Conservation (phyloP, 1,284 basidiomycete species). For the Coriolopsis trogii region DNA sequence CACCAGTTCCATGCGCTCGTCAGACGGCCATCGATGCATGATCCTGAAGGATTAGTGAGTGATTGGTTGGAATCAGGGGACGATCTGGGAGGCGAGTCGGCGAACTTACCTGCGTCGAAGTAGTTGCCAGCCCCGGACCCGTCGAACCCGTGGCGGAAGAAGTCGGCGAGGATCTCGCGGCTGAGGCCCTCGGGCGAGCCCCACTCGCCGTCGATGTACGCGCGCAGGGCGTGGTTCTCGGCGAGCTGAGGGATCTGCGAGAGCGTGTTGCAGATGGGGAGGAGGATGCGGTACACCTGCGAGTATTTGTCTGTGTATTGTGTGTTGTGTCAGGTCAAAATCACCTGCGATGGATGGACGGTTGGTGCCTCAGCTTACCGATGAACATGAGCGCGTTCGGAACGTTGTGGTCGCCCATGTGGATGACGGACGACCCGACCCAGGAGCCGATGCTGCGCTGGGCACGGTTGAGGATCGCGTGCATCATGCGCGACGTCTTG, state of each 20-base stretch:
- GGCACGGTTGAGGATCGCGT: constrained; percentile 76
- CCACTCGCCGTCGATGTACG: constrained; percentile 81
- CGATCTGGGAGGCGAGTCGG: no score
- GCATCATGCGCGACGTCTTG: constrained; percentile 85
- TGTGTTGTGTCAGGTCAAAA: no score
- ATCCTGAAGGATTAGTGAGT: constrained; percentile 30
- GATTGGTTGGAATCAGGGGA: no score
- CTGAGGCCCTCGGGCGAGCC: constrained; percentile 69
- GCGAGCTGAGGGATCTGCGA: constrained; percentile 67
- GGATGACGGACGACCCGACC: constrained; percentile 64
- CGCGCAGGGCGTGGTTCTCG: constrained; percentile 64
- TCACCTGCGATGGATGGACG: no score
- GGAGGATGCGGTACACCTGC: constrained; percentile 83
- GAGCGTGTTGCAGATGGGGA: constrained; percentile 80
- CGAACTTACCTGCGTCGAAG: constrained; percentile 67
- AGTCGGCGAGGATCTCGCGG: constrained; percentile 74
- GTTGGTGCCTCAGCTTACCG: no score
- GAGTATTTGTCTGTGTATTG: constrained; percentile 71
- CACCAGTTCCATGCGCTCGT: constrained; percentile 91
- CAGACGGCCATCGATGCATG: constrained; percentile 63
- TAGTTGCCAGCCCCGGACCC: constrained; percentile 83
- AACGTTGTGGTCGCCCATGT: constrained; percentile 83
- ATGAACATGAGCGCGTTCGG: constrained; percentile 85
- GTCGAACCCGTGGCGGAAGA: constrained; percentile 84
- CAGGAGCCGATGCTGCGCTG: constrained; percentile 78